Conservation (phyloP, 1,284 basidiomycete species). For the Mycena citricolor region DNA sequence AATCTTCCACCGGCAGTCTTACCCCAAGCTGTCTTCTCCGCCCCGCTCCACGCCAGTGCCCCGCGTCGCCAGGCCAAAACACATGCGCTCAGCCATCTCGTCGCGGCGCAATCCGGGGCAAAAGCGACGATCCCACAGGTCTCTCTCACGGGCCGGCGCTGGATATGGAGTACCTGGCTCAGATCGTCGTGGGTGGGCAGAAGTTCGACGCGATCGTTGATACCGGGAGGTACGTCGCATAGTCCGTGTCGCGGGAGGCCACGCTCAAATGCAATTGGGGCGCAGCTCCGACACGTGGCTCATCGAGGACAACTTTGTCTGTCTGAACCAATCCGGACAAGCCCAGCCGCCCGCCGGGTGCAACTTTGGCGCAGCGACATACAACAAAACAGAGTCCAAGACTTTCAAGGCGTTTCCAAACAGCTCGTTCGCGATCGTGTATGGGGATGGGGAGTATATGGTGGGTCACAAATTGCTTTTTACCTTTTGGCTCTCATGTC, state of each 20-base stretch:
- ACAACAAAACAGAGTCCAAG: constrained; percentile 20
- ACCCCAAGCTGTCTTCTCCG: too few species aligned
- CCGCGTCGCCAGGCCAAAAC: too few species aligned
- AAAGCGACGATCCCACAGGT: too few species aligned
- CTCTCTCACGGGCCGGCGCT: too few species aligned
- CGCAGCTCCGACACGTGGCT: constrained; percentile 29
- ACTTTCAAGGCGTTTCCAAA: constrained; percentile 22
- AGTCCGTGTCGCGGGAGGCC: not conserved
- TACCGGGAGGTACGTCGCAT: constrained; percentile 21
- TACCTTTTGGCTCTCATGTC: not conserved
- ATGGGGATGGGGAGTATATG: constrained; percentile 27
- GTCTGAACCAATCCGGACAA: constrained; percentile 21
- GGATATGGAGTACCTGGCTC: constrained; percentile 26
- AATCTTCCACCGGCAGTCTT: too few species aligned
- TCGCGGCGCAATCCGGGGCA: too few species aligned
- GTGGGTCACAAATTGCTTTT: not conserved
- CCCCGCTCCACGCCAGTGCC: too few species aligned
- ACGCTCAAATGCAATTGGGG: not conserved
- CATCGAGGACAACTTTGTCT: constrained; percentile 25
- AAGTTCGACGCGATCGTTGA: constrained; percentile 26
- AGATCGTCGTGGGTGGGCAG: constrained; percentile 25
- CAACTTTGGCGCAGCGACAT: constrained; percentile 25
- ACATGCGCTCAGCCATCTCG: too few species aligned
- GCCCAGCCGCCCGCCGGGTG: constrained; percentile 20
- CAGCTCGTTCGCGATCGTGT: constrained; percentile 26